A percentile compares a stretch with the other conserved stretches of the same genome.
These are phyloP conservation scores for Pyronema domesticum DNA, from an alignment of 495 filamentous ascomycete genomes.

Conservation along the genomic window DNA sequence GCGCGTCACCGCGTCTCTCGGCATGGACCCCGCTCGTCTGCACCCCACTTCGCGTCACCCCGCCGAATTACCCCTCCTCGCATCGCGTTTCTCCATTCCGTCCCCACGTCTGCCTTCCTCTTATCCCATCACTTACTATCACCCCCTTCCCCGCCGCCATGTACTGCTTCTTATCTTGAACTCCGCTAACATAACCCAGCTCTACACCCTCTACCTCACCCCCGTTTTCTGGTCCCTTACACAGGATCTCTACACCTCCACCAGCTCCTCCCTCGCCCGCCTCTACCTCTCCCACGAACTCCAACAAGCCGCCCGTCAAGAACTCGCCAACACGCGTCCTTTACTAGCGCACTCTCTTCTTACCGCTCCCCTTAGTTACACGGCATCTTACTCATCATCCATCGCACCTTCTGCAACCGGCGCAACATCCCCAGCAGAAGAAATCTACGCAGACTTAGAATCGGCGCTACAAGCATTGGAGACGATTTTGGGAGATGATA, in stretches of 20 bases:
- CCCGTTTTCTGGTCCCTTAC: slow-evolving; percentile 41
- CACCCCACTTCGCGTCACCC: too few relatives aligned
- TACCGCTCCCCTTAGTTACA: too few relatives aligned
- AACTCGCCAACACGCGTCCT: slow-evolving; percentile 47
- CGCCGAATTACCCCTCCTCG: too few relatives aligned
- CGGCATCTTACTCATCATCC: too few relatives aligned
- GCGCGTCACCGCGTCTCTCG: too few relatives aligned
- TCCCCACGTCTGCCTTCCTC: background rate
- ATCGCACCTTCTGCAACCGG: background rate
- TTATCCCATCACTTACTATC: too few relatives aligned
- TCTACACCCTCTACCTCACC: slow-evolving; percentile 64
- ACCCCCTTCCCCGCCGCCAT: background rate
- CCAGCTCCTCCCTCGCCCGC: slow-evolving; percentile 43
- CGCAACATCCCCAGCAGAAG: slow-evolving; percentile 38
- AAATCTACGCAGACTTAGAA: slow-evolving; percentile 48
- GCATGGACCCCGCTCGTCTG: too few relatives aligned
- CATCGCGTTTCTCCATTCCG: too few relatives aligned
- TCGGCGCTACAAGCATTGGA: slow-evolving; percentile 62
- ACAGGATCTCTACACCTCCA: slow-evolving; percentile 40
- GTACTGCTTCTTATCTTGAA: too few relatives aligned
- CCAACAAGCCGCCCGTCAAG: slow-evolving; percentile 47
- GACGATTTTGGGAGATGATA: slow-evolving; percentile 42
- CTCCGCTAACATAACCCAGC: slow-evolving; percentile 29
- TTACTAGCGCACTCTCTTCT: too few relatives aligned
- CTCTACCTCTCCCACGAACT: slow-evolving; percentile 46